A percentile compares a stretch with the other conserved stretches of the same genome.
Conservation (phyloP, 176 grass and related monocot species). For the Typha latifolia region DNA sequence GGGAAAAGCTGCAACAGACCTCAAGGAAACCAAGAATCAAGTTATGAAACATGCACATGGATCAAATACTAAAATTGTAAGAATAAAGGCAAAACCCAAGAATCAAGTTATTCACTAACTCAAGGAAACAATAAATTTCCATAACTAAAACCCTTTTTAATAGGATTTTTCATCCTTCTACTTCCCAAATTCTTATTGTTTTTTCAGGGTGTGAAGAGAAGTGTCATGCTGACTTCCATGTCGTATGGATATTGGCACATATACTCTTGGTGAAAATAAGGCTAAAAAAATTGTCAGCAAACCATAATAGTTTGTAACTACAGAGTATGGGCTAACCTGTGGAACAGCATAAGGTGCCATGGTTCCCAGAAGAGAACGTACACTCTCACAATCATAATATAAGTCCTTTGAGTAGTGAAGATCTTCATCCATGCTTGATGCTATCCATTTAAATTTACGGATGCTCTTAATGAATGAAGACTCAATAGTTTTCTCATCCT, state of each 20-base stretch:
- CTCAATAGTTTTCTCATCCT: conserved; percentile 31
- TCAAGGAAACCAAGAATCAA: not conserved
- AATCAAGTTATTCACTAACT: not conserved
- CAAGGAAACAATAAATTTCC: no score
- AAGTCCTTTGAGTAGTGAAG: conserved; percentile 66
- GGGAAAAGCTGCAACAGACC: not conserved
- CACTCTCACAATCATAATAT: conserved; percentile 56
- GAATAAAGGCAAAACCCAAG: not conserved
- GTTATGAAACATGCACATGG: not conserved
- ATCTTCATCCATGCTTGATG: conserved; percentile 58
- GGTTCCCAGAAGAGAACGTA: conserved; percentile 60
- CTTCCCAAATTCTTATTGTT: not conserved
- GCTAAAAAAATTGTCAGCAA: not conserved
- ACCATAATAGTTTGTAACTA: not conserved
- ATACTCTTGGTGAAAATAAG: no score
- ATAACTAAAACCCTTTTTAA: no score
- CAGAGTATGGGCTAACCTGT: conserved; percentile 31
- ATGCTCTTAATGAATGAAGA: conserved; percentile 80
- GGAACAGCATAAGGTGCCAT: conserved; percentile 77
- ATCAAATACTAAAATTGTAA: not conserved
- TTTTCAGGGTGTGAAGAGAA: not conserved
- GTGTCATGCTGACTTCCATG: not conserved
- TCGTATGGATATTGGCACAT: no score
- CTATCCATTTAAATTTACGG: conserved; percentile 65
- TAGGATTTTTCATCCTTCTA: no score